These are phyloP conservation scores for Persicaria tinctoria DNA, from an alignment of 148 eudicot genomes.

Conservation along the genomic window DNA sequence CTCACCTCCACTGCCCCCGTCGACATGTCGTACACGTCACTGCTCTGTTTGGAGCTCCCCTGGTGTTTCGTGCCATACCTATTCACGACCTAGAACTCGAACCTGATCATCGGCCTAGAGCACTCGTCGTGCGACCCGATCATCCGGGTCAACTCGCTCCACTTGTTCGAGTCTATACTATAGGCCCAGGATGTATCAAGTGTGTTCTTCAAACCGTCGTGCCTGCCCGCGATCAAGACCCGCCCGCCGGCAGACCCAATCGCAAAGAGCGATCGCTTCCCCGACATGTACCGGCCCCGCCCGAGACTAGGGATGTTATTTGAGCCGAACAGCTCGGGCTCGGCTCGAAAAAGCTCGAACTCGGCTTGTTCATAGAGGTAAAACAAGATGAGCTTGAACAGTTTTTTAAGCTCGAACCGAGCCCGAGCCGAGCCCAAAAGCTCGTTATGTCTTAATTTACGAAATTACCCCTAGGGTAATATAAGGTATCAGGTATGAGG, in stretches of 20 bases:
- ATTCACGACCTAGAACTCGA: conserved; percentile 77
- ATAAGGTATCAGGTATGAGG: too few species aligned
- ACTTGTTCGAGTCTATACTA: conserved; percentile 32
- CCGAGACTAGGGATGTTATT: too few species aligned
- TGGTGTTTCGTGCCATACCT: conserved; percentile 62
- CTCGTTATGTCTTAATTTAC: too few species aligned
- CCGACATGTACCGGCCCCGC: conserved; percentile 48
- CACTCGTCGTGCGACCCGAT: conserved; percentile 67
- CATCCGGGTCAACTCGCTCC: conserved; percentile 60
- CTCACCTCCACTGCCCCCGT: conserved; percentile 44
- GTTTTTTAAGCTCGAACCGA: too few species aligned
- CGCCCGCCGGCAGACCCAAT: conserved; percentile 27
- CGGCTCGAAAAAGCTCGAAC: too few species aligned
- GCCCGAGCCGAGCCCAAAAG: too few species aligned
- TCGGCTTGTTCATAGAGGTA: too few species aligned
- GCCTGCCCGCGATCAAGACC: conserved; percentile 61
- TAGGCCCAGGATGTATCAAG: conserved; percentile 38
- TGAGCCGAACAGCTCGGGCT: too few species aligned
- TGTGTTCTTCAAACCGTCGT: conserved; percentile 66
- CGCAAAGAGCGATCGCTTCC: conserved; percentile 52
- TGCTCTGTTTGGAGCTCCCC: conserved; percentile 50
- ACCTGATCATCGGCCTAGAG: conserved; percentile 45
- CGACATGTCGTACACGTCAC: conserved; percentile 28
- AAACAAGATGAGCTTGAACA: too few species aligned
- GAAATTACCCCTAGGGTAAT: too few species aligned